Evolutionary conservation across 1,284 basidiomycete species (phyloP).

Genomic region (Trichosporon inkin): DNA sequence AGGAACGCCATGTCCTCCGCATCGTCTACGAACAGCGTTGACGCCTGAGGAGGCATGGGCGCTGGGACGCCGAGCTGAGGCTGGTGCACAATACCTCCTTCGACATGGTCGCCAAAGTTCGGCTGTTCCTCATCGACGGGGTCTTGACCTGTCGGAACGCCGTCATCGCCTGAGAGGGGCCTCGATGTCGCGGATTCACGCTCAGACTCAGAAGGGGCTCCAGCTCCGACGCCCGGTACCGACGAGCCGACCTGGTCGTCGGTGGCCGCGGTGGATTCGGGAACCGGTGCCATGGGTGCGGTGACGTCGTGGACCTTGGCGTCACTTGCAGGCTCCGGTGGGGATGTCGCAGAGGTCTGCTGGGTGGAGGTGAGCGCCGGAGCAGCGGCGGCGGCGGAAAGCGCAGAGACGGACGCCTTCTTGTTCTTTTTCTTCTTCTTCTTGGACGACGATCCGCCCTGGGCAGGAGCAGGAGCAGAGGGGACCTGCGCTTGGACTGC

Average conservation of each 20-base stretch:
- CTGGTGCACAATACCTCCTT: neutral
- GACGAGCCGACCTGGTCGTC: neutral
- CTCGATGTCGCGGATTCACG: neutral
- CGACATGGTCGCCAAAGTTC: slow-evolving; percentile 16
- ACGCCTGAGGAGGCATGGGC: slow-evolving; percentile 15
- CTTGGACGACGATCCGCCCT: slow-evolving; percentile 10
- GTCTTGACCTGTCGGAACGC: neutral
- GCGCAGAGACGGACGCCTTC: slow-evolving; percentile 10
- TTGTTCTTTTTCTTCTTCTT: slow-evolving; percentile 28
- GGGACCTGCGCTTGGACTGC: neutral
- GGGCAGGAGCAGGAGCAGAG: slow-evolving; percentile 3
- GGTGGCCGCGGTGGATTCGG: neutral
- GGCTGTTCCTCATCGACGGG: slow-evolving; percentile 12
- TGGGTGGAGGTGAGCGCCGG: neutral
- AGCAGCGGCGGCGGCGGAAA: neutral
- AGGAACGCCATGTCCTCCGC: slow-evolving; percentile 13
- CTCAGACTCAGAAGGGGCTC: neutral
- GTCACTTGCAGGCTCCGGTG: neutral
- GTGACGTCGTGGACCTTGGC: neutral
- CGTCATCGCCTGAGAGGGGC: neutral
- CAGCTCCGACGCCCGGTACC: neutral
- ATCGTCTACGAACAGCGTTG: slow-evolving; percentile 15
- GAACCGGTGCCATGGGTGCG: neutral
- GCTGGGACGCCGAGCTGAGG: slow-evolving; percentile 12
- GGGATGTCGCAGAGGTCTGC: neutral